These are phyloP conservation scores for Melampsora americana DNA, from an alignment of 1,284 basidiomycete species.

Conservation along the genomic window DNA sequence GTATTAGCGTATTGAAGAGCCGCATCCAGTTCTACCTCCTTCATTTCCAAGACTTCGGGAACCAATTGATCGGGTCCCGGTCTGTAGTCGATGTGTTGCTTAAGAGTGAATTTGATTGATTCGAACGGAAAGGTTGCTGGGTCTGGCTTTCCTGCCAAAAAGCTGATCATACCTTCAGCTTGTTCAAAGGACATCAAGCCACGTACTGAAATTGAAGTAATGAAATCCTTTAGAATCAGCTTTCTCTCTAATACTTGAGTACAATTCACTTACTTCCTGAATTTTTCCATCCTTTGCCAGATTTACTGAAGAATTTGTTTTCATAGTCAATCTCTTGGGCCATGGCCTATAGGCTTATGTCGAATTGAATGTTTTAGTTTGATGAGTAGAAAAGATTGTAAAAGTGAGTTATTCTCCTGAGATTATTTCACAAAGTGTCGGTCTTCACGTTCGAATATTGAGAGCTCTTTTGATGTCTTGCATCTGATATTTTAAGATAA, in stretches of 20 bases:
- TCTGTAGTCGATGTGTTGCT: slow-evolving; percentile 49
- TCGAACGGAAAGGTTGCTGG: slow-evolving; percentile 81
- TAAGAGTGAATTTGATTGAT: slow-evolving; percentile 62
- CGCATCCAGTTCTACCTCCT: slow-evolving; percentile 49
- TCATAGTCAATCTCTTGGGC: slow-evolving; percentile 26
- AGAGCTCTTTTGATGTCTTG: too few relatives aligned
- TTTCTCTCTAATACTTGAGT: too few relatives aligned
- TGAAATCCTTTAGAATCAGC: background rate
- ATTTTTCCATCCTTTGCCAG: slow-evolving; percentile 27
- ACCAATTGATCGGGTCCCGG: background rate
- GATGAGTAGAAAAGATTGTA: too few relatives aligned
- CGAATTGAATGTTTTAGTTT: too few relatives aligned
- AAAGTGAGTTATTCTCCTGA: too few relatives aligned
- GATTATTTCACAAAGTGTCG: too few relatives aligned
- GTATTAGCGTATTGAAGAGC: slow-evolving; percentile 53
- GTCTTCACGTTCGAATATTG: too few relatives aligned
- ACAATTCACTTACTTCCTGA: slow-evolving; percentile 34
- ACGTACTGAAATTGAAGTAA: slow-evolving; percentile 56
- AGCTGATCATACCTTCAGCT: slow-evolving; percentile 74
- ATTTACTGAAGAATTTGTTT: slow-evolving; percentile 24
- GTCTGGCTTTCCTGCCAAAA: slow-evolving; percentile 74
- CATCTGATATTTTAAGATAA: too few relatives aligned
- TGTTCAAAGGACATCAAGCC: slow-evolving; percentile 72
- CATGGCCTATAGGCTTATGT: background rate
- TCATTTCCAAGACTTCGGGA: slow-evolving; percentile 42